Evolutionary conservation across 805 yeast species (phyloP).

Genomic region (Torulaspora quercuum): DNA sequence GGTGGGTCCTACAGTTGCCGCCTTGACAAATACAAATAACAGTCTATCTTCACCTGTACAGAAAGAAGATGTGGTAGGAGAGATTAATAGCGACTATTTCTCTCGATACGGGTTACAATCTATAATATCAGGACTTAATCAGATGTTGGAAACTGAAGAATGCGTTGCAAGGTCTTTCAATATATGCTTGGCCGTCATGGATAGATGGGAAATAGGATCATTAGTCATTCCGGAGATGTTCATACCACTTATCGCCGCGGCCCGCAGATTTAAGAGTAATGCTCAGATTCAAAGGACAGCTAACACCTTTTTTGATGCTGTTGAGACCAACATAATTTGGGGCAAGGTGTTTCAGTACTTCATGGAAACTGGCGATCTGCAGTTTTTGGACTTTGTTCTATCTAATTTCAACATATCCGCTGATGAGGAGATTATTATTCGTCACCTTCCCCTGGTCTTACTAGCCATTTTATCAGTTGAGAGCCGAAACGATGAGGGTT

Average conservation of each 20-base stretch:
- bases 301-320: constrained; percentile 73
- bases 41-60: constrained; percentile 9
- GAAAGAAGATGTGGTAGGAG: constrained; percentile 10
- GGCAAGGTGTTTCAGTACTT: constrained; percentile 46
- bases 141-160: constrained; percentile 40
- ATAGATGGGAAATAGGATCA: constrained; percentile 91
- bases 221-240: constrained; percentile 66
- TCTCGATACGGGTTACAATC: constrained; percentile 49
- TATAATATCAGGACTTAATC: constrained; percentile 52
- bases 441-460: constrained; percentile 71
- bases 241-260: constrained; percentile 56
- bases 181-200: constrained; percentile 73
- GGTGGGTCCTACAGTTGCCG: constrained; percentile 56
- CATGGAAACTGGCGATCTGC: constrained; percentile 38
- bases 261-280: constrained; percentile 35
- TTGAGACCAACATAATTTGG: constrained; percentile 82
- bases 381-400: constrained; percentile 56
- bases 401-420: constrained; percentile 60
- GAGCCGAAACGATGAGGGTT: constrained; percentile 11
- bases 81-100: constrained; percentile 52
- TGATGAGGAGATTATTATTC: constrained; percentile 81
- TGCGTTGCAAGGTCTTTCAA: constrained; percentile 49
- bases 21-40: constrained; percentile 5
- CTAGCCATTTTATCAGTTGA: constrained; percentile 43
- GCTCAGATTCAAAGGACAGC: constrained; percentile 52